Percentiles rank a stretch among this genome's conserved stretches.
Evolutionary conservation across 2,329 filamentous ascomycete genomes (phyloP).

Genomic region (Chaetomium strumarium): DNA sequence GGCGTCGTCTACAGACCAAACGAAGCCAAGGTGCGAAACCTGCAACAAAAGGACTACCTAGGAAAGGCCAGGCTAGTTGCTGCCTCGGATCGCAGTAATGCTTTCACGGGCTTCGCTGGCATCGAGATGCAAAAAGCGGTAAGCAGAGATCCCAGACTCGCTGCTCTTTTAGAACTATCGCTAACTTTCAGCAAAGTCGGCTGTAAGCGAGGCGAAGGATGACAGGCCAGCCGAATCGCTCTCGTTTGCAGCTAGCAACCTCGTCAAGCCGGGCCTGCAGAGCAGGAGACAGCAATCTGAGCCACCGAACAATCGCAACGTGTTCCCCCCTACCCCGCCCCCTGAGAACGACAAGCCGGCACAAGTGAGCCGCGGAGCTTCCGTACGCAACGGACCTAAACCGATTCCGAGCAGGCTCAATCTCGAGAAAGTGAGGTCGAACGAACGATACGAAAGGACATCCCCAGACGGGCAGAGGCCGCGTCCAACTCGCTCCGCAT

Average conservation of each 20-base stretch:
- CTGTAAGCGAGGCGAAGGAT: conserved; percentile 56
- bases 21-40: conserved; percentile 94
- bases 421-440: conserved; percentile 50
- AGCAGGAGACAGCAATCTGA: conserved; percentile 82
- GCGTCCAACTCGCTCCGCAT: conserved; percentile 39
- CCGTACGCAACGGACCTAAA: conserved; percentile 56
- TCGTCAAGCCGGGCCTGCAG: conserved; percentile 78
- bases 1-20: conserved; percentile 94
- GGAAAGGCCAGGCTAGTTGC: conserved; percentile 93
- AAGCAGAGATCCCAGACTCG: conserved; percentile 26
- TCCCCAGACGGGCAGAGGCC: conserved; percentile 39
- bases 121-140: conserved; percentile 68
- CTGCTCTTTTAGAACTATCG: background rate
- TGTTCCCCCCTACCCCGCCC: conserved; percentile 97
- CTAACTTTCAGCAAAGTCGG: conserved; percentile 35
- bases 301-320: conserved; percentile 68
- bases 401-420: conserved; percentile 58
- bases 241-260: conserved; percentile 86
- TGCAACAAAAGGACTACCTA: conserved; percentile 96
- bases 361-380: conserved; percentile 48
- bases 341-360: conserved; percentile 71
- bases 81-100: conserved; percentile 73
- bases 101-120: conserved; percentile 75
- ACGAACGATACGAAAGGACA: conserved; percentile 51
- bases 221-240: conserved; percentile 78